phyloP scores from a whole-genome alignment of 441 rosid genomes.

The Corymbia citriodora region DNA sequence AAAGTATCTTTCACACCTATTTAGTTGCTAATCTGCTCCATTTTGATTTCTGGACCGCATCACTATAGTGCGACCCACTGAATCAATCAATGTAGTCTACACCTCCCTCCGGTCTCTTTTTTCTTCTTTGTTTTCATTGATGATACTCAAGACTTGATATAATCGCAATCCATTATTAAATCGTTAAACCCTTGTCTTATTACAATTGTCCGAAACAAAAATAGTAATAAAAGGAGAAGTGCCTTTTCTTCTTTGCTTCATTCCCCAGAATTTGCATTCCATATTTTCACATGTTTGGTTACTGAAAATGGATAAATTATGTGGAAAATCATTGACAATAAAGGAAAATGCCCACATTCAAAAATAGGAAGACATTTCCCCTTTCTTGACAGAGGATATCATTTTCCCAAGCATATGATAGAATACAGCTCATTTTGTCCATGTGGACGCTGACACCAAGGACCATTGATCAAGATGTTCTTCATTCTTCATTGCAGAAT shows the following conservation, averaged over 20 bases:
- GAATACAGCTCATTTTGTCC: not conserved
- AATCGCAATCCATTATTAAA: fast-evolving
- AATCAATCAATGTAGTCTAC: not conserved
- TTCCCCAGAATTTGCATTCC: not conserved
- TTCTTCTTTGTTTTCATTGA: not conserved
- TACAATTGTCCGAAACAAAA: not conserved
- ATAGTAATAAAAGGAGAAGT: not conserved
- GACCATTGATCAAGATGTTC: not conserved
- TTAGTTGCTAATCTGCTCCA: not conserved
- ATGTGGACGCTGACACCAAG: not conserved
- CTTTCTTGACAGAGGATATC: too few species aligned
- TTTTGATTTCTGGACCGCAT: not conserved
- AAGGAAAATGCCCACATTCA: not conserved
- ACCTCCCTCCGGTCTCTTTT: not conserved
- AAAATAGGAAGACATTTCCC: not conserved
- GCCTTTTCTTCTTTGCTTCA: not conserved
- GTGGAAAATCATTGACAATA: too few species aligned
- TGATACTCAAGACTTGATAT: not conserved
- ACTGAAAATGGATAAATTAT: too few species aligned
- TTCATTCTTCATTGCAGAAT: not conserved
- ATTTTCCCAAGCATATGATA: not conserved
- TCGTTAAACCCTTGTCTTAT: fast-evolving
- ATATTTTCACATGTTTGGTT: too few species aligned
- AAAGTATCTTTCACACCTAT: not conserved
- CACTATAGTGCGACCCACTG: not conserved